Base-by-base conservation (phyloP, 257 asterid species). In the Solanum raphanifolium region DNA sequence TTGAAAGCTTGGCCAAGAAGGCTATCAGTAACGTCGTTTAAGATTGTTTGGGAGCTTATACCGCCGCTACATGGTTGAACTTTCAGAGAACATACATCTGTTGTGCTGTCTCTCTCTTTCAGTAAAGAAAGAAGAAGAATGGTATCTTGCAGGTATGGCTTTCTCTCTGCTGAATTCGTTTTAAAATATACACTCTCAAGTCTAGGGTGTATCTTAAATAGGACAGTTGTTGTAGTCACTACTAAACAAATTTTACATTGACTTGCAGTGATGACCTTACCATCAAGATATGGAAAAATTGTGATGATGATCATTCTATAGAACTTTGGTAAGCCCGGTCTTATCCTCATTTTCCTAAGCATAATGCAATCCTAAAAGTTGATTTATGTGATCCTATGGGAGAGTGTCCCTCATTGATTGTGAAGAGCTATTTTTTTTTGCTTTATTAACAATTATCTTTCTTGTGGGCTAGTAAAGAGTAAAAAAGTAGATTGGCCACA, bases 181-280 rank as follows among this genome's bases (percentile, higher is more conserved):
- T 34, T 34, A 18, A 73, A 35, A 73, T 21, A 73, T 35, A 35
- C n/a, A 25, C 82, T 73, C 46, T 20, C 3, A 73, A 20, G 81
- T 35, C 46, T 20, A 25, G 39, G 48, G 82, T 55, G 62, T 34
- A 20, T 35, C 82, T 73, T 34, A 73, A 35, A 35, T 34, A 20
- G 46, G 82, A 73, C 12, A 73, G 9, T 34, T 73, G 29, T 34
- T 34, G 48, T 10, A 35, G 82, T 73, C 82, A 34, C 82, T 73
- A 20, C 35, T 35, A 29, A 72, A 74, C 52, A 23, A 9, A 73
- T 25, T n/a, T 35, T 72, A 13, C 39, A 48, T 86, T 35, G 52
- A 87, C 87, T 88, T 90, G 89, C 96, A 97, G 99, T 86, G 99
- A 96, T 66, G 99, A 97, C 87, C 97, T 96, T 74, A 92, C 98